A percentile compares a stretch with the other conserved stretches of the same genome.
Conservation (phyloP, 139 green algal species). For the Choricystis sp. region DNA sequence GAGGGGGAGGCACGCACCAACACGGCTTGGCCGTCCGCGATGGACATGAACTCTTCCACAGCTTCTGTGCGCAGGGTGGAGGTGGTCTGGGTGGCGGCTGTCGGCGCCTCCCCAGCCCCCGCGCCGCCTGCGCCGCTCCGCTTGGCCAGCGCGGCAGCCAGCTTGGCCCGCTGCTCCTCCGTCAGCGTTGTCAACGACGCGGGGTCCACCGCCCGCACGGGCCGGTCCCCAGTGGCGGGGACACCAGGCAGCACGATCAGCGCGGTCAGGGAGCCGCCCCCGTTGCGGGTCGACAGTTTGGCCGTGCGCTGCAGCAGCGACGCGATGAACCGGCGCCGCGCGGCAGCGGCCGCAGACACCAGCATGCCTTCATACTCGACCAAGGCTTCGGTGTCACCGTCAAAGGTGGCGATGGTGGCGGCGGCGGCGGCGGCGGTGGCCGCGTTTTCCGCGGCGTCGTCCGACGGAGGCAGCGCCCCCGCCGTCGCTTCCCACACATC, state of each 20-base stretch:
- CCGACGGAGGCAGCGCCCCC: background rate
- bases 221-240: slow-evolving; percentile 29
- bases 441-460: background rate
- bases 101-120: slow-evolving; percentile 12
- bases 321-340: slow-evolving; percentile 57
- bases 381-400: slow-evolving; percentile 23
- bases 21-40: slow-evolving; percentile 66
- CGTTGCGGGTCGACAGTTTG: slow-evolving; percentile 43
- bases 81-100: slow-evolving; percentile 6
- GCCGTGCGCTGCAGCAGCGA: slow-evolving; percentile 64
- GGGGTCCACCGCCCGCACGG: background rate
- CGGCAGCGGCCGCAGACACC: slow-evolving; percentile 45
- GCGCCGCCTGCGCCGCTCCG: background rate
- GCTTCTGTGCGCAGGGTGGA: slow-evolving; percentile 24
- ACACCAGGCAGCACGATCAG: slow-evolving; percentile 51
- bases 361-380: slow-evolving; percentile 76
- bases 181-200: slow-evolving; percentile 48
- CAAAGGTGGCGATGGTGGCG: too few species aligned
- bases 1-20: slow-evolving; percentile 3
- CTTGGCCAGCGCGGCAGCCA: slow-evolving; percentile 31
- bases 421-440: background rate
- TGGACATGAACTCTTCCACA: slow-evolving; percentile 87
- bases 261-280: slow-evolving; percentile 55
- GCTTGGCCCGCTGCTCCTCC: slow-evolving; percentile 48
- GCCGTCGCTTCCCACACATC: background rate